Conservation (phyloP, 1,139 yeast species). For the Kluyveromyces sp. region DNA sequence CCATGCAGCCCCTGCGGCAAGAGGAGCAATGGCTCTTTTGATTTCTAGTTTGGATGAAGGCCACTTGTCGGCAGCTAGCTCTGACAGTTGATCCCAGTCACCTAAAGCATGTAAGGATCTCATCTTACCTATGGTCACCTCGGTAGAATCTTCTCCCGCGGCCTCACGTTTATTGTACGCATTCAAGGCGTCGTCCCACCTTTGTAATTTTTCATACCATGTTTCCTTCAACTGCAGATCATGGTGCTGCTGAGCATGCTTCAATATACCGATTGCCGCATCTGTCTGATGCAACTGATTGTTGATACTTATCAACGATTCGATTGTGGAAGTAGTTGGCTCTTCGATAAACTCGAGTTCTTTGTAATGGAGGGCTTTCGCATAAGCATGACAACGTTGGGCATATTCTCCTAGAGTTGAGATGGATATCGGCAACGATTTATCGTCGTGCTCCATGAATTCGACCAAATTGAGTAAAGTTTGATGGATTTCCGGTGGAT, state of each 20-base stretch:
- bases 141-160: slow-evolving; percentile 45
- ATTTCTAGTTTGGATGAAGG: slow-evolving; percentile 61
- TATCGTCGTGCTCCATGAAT: slow-evolving; percentile 96
- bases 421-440: slow-evolving; percentile 83
- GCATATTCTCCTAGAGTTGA: slow-evolving; percentile 89
- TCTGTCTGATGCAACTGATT: slow-evolving; percentile 94
- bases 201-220: slow-evolving; percentile 92
- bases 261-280: slow-evolving; percentile 94
- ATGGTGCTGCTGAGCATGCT: slow-evolving; percentile 92
- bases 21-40: slow-evolving; percentile 83
- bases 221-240: slow-evolving; percentile 90
- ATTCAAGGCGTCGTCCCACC: slow-evolving; percentile 96
- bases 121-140: slow-evolving; percentile 95
- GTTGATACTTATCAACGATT: slow-evolving; percentile 83
- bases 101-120: slow-evolving; percentile 95
- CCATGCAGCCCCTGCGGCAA: slow-evolving; percentile 99
- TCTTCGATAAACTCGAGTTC: slow-evolving; percentile 92
- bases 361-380: slow-evolving; percentile 92
- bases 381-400: slow-evolving; percentile 93
- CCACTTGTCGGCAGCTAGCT: slow-evolving; percentile 86
- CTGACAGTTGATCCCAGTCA: slow-evolving; percentile 92
- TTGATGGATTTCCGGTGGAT: slow-evolving; percentile 94
- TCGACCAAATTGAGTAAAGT: slow-evolving; percentile 84
- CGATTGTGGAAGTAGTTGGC: slow-evolving; percentile 88
- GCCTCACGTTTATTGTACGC: slow-evolving; percentile 76